These are phyloP conservation scores for Glycyrrhiza uralensis DNA, from an alignment of 306 rosid genomes.

Conservation along the genomic window DNA sequence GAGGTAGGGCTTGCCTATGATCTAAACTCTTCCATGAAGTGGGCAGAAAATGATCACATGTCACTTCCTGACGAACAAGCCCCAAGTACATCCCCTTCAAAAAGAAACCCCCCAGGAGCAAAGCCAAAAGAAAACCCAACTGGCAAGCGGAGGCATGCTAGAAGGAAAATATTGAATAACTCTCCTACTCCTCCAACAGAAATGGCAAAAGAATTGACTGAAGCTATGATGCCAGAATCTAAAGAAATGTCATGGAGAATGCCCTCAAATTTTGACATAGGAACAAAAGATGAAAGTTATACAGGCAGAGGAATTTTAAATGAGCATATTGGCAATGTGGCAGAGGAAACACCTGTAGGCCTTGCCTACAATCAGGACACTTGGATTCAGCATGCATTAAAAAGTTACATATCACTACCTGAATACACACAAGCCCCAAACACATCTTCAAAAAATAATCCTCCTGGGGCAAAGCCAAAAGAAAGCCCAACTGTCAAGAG, in stretches of 20 bases:
- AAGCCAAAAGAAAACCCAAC: slow-evolving; percentile 17
- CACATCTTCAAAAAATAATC: slow-evolving; percentile 16
- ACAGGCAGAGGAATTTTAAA: slow-evolving; percentile 20
- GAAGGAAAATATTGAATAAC: slow-evolving; percentile 40
- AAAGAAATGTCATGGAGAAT: slow-evolving; percentile 40
- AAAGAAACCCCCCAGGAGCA: neutral
- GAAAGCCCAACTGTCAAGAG: slow-evolving; percentile 31
- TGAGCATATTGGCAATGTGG: neutral
- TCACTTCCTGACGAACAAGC: slow-evolving; percentile 24
- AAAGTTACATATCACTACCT: slow-evolving; percentile 22
- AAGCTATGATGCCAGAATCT: slow-evolving; percentile 10
- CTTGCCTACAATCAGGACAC: too few species aligned
- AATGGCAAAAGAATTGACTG: slow-evolving; percentile 18
- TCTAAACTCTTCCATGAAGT: neutral
- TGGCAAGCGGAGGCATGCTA: slow-evolving; percentile 42
- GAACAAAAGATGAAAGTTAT: slow-evolving; percentile 31
- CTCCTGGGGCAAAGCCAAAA: slow-evolving; percentile 8
- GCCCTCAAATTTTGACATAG: slow-evolving; percentile 38
- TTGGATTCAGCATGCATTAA: slow-evolving; percentile 21
- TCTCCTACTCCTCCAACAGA: slow-evolving; percentile 27
- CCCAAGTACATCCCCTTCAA: slow-evolving; percentile 8
- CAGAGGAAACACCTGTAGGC: slow-evolving; percentile 24
- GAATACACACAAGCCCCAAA: slow-evolving; percentile 18
- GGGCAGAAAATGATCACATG: slow-evolving; percentile 15
- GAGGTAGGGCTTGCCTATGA: slow-evolving; percentile 37